phyloP scores from a whole-genome alignment of 2,329 filamentous ascomycete species.

The Fusarium luffae region DNA sequence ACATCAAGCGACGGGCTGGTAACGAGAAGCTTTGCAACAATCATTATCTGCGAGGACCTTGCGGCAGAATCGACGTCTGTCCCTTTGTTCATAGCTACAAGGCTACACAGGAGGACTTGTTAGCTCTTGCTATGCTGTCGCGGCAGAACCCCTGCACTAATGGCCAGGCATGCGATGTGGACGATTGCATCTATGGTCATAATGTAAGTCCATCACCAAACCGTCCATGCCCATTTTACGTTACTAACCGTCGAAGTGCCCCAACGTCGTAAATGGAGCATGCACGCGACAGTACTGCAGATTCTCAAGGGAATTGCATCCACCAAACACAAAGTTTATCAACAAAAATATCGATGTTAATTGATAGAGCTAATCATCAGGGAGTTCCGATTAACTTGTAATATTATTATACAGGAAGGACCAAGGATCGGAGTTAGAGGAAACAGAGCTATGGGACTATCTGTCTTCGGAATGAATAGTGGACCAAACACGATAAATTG shows the following conservation, averaged over 20 bases:
- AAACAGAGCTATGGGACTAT: neutral
- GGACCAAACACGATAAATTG: neutral
- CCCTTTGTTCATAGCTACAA: conserved; percentile 67
- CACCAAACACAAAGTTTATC: conserved; percentile 65
- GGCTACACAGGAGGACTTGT: conserved; percentile 64
- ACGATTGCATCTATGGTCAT: conserved; percentile 72
- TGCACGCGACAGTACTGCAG: conserved; percentile 68
- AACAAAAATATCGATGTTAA: conserved; percentile 51
- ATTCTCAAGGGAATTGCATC: conserved; percentile 64
- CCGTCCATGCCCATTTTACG: neutral
- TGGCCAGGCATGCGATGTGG: conserved; percentile 67
- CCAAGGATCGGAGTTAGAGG: neutral
- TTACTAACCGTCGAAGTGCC: conserved; percentile 56
- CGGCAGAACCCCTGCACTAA: conserved; percentile 67
- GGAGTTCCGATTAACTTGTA: neutral
- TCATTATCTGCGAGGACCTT: conserved; percentile 68
- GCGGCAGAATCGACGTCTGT: conserved; percentile 65
- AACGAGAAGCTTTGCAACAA: conserved; percentile 71
- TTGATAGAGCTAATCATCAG: conserved; percentile 20
- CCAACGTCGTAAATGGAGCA: conserved; percentile 61
- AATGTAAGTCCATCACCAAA: conserved; percentile 58
- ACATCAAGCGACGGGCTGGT: conserved; percentile 66
- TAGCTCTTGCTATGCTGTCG: conserved; percentile 66
- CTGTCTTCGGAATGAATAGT: neutral
- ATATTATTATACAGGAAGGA: neutral